Percentiles rank a stretch among this genome's conserved stretches.
Conservation (phyloP, 768 basidiomycete species). For the Amanita pseudoporphyria region DNA sequence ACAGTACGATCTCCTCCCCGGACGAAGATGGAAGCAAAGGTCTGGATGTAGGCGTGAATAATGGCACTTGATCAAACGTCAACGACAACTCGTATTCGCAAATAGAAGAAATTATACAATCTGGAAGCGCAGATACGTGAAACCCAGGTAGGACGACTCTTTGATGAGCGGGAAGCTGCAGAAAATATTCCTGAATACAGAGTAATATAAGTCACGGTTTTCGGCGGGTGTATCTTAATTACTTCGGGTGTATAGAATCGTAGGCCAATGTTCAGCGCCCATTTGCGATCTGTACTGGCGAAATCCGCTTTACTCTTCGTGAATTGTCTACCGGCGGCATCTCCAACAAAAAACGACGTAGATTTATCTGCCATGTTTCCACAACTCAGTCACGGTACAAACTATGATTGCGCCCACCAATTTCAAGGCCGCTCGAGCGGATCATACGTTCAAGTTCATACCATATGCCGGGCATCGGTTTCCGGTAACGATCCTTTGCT, state of each 20-base stretch:
- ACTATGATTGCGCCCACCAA: slow-evolving; percentile 38
- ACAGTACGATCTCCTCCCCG: slow-evolving; percentile 33
- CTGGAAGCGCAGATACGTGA: slow-evolving; percentile 38
- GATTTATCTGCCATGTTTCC: slow-evolving; percentile 40
- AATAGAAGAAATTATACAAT: slow-evolving; percentile 19
- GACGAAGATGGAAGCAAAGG: slow-evolving; percentile 34
- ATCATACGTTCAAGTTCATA: slow-evolving; percentile 58
- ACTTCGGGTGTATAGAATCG: slow-evolving; percentile 84
- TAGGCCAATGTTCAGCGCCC: slow-evolving; percentile 68
- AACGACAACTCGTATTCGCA: neutral
- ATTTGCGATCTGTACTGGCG: slow-evolving; percentile 77
- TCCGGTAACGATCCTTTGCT: slow-evolving; percentile 65
- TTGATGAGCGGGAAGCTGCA: slow-evolving; percentile 35
- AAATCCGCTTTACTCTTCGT: slow-evolving; percentile 40
- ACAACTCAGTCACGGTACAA: neutral
- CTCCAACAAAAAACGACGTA: slow-evolving; percentile 75
- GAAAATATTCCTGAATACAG: slow-evolving; percentile 66
- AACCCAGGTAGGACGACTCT: slow-evolving; percentile 56
- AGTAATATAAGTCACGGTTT: neutral
- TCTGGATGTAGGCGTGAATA: slow-evolving; percentile 37
- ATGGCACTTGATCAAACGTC: slow-evolving; percentile 29
- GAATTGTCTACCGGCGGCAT: slow-evolving; percentile 70
- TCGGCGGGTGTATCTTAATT: neutral
- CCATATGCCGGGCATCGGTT: slow-evolving; percentile 89
- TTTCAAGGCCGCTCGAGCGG: slow-evolving; percentile 41